Evolutionary conservation across 306 rosid species (phyloP).

Genomic region (Citrullus amarus): DNA sequence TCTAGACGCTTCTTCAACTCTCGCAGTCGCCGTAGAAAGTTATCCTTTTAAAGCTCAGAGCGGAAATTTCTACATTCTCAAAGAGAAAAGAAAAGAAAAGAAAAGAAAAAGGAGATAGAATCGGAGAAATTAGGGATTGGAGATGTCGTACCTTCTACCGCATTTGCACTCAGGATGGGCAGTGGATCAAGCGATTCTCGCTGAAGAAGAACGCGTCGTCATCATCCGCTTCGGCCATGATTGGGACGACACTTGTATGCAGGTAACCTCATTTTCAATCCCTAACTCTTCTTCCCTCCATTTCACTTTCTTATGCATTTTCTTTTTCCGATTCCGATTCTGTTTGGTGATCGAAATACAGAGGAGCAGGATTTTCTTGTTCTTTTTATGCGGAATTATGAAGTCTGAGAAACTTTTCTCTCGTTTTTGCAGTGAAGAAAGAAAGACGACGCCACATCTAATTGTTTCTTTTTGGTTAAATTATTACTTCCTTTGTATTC

Average conservation of each 20-base stretch:
- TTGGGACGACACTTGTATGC: conserved; percentile 92
- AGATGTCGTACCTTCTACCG: conserved; percentile 78
- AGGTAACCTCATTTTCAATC: conserved; percentile 22
- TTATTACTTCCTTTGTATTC: too few species aligned
- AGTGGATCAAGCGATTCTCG: conserved; percentile 78
- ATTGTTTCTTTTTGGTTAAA: too few species aligned
- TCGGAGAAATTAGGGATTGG: neutral
- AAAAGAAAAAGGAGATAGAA: neutral
- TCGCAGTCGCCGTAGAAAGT: neutral
- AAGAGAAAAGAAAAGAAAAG: neutral
- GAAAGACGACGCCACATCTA: too few species aligned
- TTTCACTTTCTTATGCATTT: neutral
- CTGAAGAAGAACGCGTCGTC: conserved; percentile 76
- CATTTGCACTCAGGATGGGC: conserved; percentile 93
- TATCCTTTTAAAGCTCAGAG: neutral
- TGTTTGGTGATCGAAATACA: neutral
- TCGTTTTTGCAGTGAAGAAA: too few species aligned
- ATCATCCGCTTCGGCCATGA: conserved; percentile 75
- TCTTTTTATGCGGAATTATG: too few species aligned
- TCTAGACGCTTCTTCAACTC: neutral
- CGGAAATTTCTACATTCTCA: neutral
- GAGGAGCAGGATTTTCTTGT: neutral
- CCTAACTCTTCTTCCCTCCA: neutral
- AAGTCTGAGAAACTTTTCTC: too few species aligned
- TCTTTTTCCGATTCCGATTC: too few species aligned